phyloP scores from a whole-genome alignment of 164 flowering plant species.

The Piper longum region DNA sequence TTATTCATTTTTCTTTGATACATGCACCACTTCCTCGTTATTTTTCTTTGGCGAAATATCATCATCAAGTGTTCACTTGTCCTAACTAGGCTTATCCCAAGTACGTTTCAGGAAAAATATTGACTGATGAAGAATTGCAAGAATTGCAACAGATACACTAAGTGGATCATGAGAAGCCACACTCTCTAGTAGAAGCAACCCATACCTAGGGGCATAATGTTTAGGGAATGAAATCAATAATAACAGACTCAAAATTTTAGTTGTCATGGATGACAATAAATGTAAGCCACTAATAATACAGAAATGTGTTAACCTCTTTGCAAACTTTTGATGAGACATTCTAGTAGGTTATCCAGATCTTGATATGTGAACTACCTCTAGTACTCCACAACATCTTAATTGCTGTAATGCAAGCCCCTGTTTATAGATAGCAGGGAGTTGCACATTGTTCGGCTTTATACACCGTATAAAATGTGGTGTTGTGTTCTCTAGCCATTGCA shows the following conservation, averaged over 20 bases:
- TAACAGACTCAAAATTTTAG: neutral
- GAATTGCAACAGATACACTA: slow-evolving; percentile 94
- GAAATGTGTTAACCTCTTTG: slow-evolving; percentile 51
- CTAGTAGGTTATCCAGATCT: slow-evolving; percentile 95
- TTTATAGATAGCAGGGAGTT: slow-evolving; percentile 72
- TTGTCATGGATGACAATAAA: neutral
- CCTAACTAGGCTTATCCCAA: no score
- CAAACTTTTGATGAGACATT: slow-evolving; percentile 94
- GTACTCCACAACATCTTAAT: slow-evolving; percentile 91
- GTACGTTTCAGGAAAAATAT: slow-evolving; percentile 90
- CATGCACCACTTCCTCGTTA: no score
- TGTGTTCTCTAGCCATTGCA: slow-evolving; percentile 85
- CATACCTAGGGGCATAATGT: slow-evolving; percentile 45
- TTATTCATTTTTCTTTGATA: no score
- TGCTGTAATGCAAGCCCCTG: slow-evolving; percentile 89
- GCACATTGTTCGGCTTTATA: slow-evolving; percentile 77
- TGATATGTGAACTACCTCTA: slow-evolving; percentile 94
- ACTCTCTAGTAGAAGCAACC: slow-evolving; percentile 79
- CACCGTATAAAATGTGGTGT: slow-evolving; percentile 99
- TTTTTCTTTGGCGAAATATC: no score
- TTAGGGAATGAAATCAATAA: neutral
- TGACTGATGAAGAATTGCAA: slow-evolving; percentile 94
- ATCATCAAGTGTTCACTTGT: no score
- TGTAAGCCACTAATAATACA: neutral
- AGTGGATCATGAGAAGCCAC: slow-evolving; percentile 87